A percentile compares a stretch with the other conserved stretches of the same genome.
Conservation (phyloP, 2,329 filamentous ascomycete genomes). For the Stachybotrys elegans region DNA sequence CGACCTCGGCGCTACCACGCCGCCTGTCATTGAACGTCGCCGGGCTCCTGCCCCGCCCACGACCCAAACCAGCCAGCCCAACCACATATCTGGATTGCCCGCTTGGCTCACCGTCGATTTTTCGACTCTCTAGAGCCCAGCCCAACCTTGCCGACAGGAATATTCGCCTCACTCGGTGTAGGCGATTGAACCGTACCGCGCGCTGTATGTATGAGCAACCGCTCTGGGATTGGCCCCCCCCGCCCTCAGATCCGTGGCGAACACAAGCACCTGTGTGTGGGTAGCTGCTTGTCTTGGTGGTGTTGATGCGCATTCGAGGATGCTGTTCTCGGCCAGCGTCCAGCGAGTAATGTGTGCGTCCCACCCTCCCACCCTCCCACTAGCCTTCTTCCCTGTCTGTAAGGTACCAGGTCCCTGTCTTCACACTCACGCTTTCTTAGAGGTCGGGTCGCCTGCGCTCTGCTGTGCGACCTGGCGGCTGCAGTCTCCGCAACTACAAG, state of each 20-base stretch:
- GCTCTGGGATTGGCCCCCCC: too few species aligned
- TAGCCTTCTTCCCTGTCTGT: not conserved
- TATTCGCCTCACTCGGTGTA: too few species aligned
- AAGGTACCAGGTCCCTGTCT: slow-evolving; percentile 1
- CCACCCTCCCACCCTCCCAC: not conserved
- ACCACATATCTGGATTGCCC: slow-evolving; percentile 22
- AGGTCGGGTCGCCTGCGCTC: not conserved
- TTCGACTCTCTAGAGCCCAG: too few species aligned
- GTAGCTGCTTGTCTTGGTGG: too few species aligned
- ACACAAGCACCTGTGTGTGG: too few species aligned
- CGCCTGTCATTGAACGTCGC: slow-evolving; percentile 24
- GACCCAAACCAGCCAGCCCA: slow-evolving; percentile 22
- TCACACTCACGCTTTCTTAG: not conserved
- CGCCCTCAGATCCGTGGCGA: too few species aligned
- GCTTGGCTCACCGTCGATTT: slow-evolving; percentile 5
- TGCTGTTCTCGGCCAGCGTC: too few species aligned
- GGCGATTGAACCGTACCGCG: too few species aligned
- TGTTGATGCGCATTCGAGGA: not conserved
- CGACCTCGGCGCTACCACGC: slow-evolving; percentile 26
- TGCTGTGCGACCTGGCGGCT: slow-evolving; percentile 11
- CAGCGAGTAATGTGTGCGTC: not conserved
- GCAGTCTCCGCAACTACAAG: slow-evolving; percentile 10
- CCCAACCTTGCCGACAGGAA: too few species aligned
- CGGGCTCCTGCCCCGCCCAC: slow-evolving; percentile 18
- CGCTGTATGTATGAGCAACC: too few species aligned